These are phyloP conservation scores for Nymphaea thermarum DNA, from an alignment of 164 flowering plant genomes.

Conservation along the genomic window DNA sequence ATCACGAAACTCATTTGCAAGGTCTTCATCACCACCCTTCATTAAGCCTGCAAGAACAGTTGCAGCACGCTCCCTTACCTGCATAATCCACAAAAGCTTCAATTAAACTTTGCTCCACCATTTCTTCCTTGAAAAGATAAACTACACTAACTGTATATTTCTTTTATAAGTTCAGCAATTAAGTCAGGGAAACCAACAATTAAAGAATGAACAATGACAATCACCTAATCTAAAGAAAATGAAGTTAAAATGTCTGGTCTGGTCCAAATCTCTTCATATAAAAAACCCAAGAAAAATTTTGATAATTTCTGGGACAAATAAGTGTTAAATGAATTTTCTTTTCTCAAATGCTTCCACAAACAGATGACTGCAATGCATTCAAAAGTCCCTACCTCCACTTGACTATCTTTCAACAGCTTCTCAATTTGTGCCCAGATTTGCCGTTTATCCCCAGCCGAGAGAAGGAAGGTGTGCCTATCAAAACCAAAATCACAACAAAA, in stretches of 20 bases:
- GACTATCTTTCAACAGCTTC: constrained; percentile 63
- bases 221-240: too few relatives aligned
- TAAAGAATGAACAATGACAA: too few relatives aligned
- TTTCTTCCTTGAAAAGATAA: too few relatives aligned
- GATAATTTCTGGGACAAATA: too few relatives aligned
- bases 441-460: constrained; percentile 46
- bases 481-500: neutral
- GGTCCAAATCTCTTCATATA: too few relatives aligned
- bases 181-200: neutral
- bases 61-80: constrained; percentile 98
- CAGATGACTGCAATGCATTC: too few relatives aligned
- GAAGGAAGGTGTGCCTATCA: constrained; percentile 73
- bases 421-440: constrained; percentile 86
- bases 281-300: too few relatives aligned
- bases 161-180: neutral
- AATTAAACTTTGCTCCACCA: too few relatives aligned
- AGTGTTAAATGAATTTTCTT: too few relatives aligned
- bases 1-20: constrained; percentile 64
- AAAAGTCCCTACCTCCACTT: constrained; percentile 72
- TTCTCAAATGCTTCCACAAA: too few relatives aligned
- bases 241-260: too few relatives aligned
- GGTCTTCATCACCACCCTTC: constrained; percentile 78
- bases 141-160: neutral
- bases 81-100: constrained; percentile 5
- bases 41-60: constrained; percentile 89